Percentiles rank a stretch among this genome's conserved stretches.
Evolutionary conservation across 192 early-diverging fungal species (phyloP).

Genomic region (Coemansia guatemalensis): DNA sequence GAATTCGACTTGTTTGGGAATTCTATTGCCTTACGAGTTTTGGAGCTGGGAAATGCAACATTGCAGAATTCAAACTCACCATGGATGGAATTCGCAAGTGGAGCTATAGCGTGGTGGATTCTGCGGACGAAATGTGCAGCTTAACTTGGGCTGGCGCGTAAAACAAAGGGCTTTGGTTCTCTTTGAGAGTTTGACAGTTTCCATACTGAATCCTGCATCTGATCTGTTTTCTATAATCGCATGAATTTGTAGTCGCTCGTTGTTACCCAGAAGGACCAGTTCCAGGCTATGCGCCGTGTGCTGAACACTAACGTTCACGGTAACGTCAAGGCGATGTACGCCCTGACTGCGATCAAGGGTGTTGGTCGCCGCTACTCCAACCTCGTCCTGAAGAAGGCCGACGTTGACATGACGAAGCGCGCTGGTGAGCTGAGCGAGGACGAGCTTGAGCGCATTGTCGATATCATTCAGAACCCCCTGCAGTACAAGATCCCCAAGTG

Average conservation of each 20-base stretch:
- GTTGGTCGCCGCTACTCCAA: constrained; percentile 98
- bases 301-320: constrained; percentile 99
- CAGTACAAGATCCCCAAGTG: constrained; percentile 99
- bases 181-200: too few species aligned
- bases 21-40: too few species aligned
- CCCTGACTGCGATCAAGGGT: constrained; percentile 97
- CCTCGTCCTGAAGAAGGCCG: constrained; percentile 99
- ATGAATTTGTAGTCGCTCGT: constrained; percentile 73
- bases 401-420: constrained; percentile 95
- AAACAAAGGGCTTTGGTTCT: too few species aligned
- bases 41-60: too few species aligned
- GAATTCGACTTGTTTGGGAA: too few species aligned
- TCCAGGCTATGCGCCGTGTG: constrained; percentile 98
- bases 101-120: too few species aligned
- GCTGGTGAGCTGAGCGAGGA: constrained; percentile 97
- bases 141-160: too few species aligned
- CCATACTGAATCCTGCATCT: neutral
- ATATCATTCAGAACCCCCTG: constrained; percentile 98
- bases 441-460: constrained; percentile 97
- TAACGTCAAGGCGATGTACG: constrained; percentile 92
- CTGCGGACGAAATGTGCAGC: too few species aligned
- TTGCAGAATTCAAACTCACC: too few species aligned
- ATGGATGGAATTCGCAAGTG: too few species aligned
- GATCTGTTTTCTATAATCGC: neutral
- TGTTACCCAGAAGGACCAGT: constrained; percentile 86